Percentiles rank a stretch among this genome's conserved stretches.
These are phyloP conservation scores for Terfezia boudieri DNA, from an alignment of 495 filamentous ascomycete genomes.

Conservation along the genomic window DNA sequence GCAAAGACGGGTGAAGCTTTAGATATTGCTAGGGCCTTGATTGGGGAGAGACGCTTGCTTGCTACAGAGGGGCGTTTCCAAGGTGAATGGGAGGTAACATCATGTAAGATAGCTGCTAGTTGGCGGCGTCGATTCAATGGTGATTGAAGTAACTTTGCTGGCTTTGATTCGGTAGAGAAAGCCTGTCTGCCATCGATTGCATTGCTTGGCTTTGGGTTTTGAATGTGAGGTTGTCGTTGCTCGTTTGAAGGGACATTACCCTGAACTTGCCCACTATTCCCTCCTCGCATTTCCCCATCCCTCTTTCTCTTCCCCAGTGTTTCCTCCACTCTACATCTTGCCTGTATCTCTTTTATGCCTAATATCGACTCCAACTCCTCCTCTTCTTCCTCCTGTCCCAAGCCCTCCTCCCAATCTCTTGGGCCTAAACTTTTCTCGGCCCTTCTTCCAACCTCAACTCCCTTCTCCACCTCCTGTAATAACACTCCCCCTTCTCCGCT, in stretches of 20 bases:
- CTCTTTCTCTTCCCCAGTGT: neutral
- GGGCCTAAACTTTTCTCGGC: conserved; percentile 19
- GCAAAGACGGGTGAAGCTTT: neutral
- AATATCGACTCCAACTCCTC: conserved; percentile 25
- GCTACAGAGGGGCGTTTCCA: conserved; percentile 7
- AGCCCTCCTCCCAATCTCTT: conserved; percentile 13
- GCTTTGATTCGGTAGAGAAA: no score
- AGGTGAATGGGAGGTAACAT: neutral
- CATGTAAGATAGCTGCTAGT: no score
- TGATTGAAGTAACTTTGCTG: no score
- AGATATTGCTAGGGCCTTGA: neutral
- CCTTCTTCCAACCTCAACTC: neutral
- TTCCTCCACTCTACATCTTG: conserved; percentile 12
- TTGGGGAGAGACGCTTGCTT: neutral
- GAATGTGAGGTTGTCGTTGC: no score
- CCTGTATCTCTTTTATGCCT: conserved; percentile 18
- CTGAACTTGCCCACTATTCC: no score
- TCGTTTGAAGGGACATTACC: no score
- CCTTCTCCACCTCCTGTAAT: neutral
- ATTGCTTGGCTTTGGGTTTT: no score
- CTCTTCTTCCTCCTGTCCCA: conserved; percentile 8
- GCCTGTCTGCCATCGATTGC: no score
- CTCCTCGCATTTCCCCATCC: no score
- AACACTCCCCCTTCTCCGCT: neutral
- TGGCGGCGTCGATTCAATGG: no score